These are phyloP conservation scores for Bonia amplexicaulis DNA, from an alignment of 176 grass and related monocot genomes.

Conservation along the genomic window DNA sequence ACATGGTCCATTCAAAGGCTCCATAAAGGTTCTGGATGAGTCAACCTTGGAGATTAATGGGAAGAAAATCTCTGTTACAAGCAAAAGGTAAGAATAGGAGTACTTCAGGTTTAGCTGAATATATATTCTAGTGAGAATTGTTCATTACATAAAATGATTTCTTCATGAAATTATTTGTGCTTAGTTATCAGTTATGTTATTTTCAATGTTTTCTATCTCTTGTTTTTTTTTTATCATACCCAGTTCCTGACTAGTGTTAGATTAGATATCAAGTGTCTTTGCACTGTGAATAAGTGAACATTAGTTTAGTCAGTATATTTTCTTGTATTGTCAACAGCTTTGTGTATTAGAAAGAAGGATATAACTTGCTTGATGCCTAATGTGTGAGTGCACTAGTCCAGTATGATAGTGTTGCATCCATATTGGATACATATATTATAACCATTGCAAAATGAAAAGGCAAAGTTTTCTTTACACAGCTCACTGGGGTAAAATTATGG, in stretches of 20 bases:
- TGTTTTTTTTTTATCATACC: neutral
- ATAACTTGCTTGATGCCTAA: neutral
- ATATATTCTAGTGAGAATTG: neutral
- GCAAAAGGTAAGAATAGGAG: conserved; percentile 62
- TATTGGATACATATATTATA: neutral
- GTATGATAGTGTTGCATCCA: neutral
- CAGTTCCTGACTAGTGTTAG: neutral
- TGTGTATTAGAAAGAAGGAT: neutral
- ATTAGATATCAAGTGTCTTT: neutral
- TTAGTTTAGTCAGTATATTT: neutral
- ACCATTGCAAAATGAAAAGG: neutral
- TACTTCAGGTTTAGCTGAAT: conserved; percentile 27
- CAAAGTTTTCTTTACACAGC: neutral
- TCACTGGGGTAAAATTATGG: neutral
- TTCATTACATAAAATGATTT: neutral
- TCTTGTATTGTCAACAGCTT: neutral
- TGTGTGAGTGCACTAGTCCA: neutral
- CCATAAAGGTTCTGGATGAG: conserved; percentile 67
- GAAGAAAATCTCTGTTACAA: conserved; percentile 74
- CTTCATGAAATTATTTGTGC: neutral
- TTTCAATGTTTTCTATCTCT: neutral
- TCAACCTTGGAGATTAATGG: conserved; percentile 89
- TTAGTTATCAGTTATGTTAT: neutral
- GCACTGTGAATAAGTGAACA: neutral
- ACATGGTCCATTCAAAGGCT: conserved; percentile 77